Evolutionary conservation across 495 filamentous ascomycete genomes (phyloP), one percentile per base, ranked within the genome.

Genomic region (Penicillium steckii): DNA sequence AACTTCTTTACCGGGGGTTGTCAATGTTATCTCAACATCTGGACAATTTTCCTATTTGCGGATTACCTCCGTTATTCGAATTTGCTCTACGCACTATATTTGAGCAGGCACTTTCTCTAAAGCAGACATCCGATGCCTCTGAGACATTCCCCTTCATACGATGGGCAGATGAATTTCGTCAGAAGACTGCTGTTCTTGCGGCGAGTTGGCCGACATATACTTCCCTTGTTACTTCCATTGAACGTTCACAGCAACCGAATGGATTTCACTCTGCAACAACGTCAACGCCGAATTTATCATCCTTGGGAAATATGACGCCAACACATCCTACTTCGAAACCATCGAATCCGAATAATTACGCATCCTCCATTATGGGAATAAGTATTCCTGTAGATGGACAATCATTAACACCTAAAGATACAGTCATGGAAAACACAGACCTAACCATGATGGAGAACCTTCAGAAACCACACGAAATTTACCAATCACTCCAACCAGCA

Each of bases 11-110:
- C 44, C 65, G 75, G 8, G 70, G 69, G 8, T 55, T 73, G 10
- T 62, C 68, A 7, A 71, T 79, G 53, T 32, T 79, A n/a, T 67
- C 69, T 13, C 71, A 76, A 22, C 75, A 79, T 57, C 57, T 76
- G 29, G 69, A 75, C 4, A 76, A 73, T 24, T 80, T 79, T 50
- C 62, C 67, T 8, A 64, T 73, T 26, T 76, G 76, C 30, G 73
- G 72, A 35, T 57, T 80, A 1, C 76, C 78, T 4, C 78, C 78
- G 0, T 57, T 77, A 4, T 78, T 78, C 19, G 74, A 77, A 46
- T 60, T 71, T 15, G 57, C 62, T 8, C 46, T 77, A 21, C 70
- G 68, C 6, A 74, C 71, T 4, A 73, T 77, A 5, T 53, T 63
- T 2, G 67, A 75, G 41, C 67, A 75, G 25, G 70, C 71, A 2